Conservation (phyloP, 495 filamentous ascomycete species). For the Xylona heveae region DNA sequence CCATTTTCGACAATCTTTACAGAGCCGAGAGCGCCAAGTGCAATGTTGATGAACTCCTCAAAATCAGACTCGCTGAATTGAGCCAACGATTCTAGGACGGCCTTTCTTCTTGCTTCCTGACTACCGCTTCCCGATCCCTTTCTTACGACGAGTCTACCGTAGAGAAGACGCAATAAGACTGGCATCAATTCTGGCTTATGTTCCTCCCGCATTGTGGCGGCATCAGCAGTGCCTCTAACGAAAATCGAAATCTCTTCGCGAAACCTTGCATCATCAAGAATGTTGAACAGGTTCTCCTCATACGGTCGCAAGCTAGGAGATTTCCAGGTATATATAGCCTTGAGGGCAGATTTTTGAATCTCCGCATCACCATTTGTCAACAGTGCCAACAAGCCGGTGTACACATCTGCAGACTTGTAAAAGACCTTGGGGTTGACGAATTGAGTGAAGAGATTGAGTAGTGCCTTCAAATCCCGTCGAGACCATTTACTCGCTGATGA, state of each 20-base stretch:
- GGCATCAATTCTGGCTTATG: conserved; percentile 58
- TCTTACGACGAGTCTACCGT: conserved; percentile 69
- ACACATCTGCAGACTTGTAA: conserved; percentile 57
- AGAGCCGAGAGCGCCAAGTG: conserved; percentile 44
- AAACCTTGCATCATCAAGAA: conserved; percentile 81
- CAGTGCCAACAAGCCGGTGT: conserved; percentile 45
- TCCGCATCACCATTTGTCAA: conserved; percentile 75
- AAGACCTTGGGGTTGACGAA: conserved; percentile 72
- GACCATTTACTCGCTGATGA: conserved; percentile 22
- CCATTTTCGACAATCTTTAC: conserved; percentile 31
- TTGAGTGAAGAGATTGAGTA: conserved; percentile 62
- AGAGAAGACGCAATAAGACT: conserved; percentile 68
- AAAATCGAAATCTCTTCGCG: conserved; percentile 78
- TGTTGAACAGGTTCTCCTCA: conserved; percentile 66
- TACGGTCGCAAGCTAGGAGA: conserved; percentile 50
- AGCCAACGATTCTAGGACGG: conserved; percentile 37
- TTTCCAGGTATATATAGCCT: conserved; percentile 81
- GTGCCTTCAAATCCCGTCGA: conserved; percentile 56
- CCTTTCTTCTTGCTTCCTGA: conserved; percentile 41
- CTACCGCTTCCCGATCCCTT: conserved; percentile 43
- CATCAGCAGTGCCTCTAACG: conserved; percentile 45
- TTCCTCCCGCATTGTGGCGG: conserved; percentile 50
- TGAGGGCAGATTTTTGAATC: conserved; percentile 65
- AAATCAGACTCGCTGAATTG: conserved; percentile 43
- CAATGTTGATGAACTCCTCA: conserved; percentile 59